Conservation (phyloP, 2,329 filamentous ascomycete species). For the Remersonia thermophila region DNA sequence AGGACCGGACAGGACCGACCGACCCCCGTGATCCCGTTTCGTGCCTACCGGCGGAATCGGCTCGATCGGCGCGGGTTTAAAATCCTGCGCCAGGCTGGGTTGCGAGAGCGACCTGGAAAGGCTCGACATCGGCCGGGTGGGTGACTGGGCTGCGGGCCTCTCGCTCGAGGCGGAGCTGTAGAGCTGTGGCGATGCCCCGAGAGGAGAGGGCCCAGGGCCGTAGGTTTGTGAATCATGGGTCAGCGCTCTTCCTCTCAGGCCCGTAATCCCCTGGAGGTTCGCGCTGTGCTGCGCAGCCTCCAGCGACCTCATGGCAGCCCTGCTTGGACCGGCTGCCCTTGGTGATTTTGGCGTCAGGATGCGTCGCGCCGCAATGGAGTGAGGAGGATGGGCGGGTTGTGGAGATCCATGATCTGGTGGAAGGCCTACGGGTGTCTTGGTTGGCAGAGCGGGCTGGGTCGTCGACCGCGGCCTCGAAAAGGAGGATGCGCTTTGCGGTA, state of each 20-base stretch:
- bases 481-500: no score
- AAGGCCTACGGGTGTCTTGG: no score
- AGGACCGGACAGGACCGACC: slow-evolving; percentile 10
- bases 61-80: slow-evolving; percentile 15
- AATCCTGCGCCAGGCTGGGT: slow-evolving; percentile 18
- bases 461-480: slow-evolving; percentile 23
- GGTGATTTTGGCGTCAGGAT: slow-evolving; percentile 49
- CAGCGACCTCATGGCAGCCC: slow-evolving; percentile 20
- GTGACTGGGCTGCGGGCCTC: slow-evolving; percentile 4
- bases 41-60: slow-evolving; percentile 3
- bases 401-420: slow-evolving; percentile 24
- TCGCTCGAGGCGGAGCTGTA: slow-evolving; percentile 3
- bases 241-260: slow-evolving; percentile 3
- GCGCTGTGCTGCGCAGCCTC: slow-evolving; percentile 19
- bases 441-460: slow-evolving; percentile 7
- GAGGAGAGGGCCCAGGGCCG: slow-evolving; percentile 11
- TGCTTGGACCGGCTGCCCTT: slow-evolving; percentile 37
- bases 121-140: slow-evolving; percentile 14
- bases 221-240: slow-evolving; percentile 15
- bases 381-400: slow-evolving; percentile 19
- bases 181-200: slow-evolving; percentile 14
- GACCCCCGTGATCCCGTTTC: slow-evolving; percentile 13
- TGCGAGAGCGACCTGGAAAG: slow-evolving; percentile 26
- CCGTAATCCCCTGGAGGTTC: slow-evolving; percentile 16
- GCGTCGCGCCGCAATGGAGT: slow-evolving; percentile 28